Conservation (phyloP, 139 green algal genomes). For the Astrephomene gubernaculifera region DNA sequence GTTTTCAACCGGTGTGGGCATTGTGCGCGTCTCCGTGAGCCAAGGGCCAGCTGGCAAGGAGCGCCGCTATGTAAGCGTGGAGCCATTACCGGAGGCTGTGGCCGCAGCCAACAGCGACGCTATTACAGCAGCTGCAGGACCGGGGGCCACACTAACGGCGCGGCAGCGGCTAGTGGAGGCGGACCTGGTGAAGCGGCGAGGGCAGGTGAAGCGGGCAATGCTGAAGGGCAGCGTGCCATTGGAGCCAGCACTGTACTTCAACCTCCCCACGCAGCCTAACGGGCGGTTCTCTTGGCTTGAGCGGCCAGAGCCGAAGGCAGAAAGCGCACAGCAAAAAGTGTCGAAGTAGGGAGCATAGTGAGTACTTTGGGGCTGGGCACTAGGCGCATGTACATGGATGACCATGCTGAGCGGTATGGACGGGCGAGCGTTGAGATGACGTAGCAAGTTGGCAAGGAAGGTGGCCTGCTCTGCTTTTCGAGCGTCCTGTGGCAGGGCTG, state of each 20-base stretch:
- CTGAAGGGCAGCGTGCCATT: conserved; percentile 1
- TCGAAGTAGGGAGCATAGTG: no score
- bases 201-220: conserved; percentile 32
- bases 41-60: conserved; percentile 10
- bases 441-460: no score
- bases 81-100: conserved; percentile 11
- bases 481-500: no score
- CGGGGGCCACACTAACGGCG: neutral
- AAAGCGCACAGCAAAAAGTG: no score
- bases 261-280: neutral
- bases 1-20: conserved; percentile 79
- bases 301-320: neutral
- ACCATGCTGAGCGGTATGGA: no score
- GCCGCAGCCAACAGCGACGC: no score
- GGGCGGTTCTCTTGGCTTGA: conserved; percentile 29
- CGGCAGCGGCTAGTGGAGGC: neutral
- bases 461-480: no score
- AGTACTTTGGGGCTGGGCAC: no score
- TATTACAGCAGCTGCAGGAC: neutral
- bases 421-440: no score
- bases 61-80: conserved; percentile 22
- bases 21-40: conserved; percentile 75
- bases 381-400: no score
- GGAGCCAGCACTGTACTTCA: conserved; percentile 36
- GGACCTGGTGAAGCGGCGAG: conserved; percentile 27